These are phyloP conservation scores for Colletotrichum melonis DNA, from an alignment of 2,329 filamentous ascomycete species.

Conservation along the genomic window DNA sequence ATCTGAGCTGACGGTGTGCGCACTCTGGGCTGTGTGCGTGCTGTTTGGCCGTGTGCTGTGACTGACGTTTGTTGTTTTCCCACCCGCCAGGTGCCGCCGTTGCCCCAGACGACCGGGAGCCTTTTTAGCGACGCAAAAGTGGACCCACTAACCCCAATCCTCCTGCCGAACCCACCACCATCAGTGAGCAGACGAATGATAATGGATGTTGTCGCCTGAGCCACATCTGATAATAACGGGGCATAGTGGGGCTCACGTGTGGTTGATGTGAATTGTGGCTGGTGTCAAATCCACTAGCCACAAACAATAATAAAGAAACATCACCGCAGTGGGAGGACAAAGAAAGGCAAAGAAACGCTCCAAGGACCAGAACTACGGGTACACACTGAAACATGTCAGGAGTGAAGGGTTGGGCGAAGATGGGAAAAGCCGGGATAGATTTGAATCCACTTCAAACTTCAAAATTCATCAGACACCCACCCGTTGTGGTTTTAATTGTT, in stretches of 20 bases:
- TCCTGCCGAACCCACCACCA: too few species aligned
- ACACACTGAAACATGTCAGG: neutral
- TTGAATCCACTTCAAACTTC: neutral
- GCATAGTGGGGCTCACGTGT: neutral
- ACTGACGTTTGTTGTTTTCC: conserved; percentile 38
- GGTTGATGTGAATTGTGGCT: neutral
- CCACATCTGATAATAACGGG: neutral
- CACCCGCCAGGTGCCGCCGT: conserved; percentile 18
- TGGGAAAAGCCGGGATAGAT: neutral
- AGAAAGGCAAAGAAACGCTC: neutral
- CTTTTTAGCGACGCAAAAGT: conserved; percentile 28
- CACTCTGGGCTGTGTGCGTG: too few species aligned
- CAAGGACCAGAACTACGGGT: neutral
- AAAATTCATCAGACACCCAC: neutral
- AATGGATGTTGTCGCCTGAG: neutral
- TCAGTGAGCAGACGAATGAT: neutral
- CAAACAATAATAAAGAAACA: conserved; percentile 11
- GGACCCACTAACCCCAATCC: neutral
- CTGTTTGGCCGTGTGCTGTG: neutral
- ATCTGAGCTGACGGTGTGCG: too few species aligned
- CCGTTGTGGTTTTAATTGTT: neutral
- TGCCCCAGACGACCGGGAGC: conserved; percentile 36
- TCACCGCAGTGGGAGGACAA: neutral
- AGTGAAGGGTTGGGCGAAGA: neutral
- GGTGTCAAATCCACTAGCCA: neutral